Base-by-base conservation (phyloP, 257 asterid genomes). In the Jacaranda copaia region DNA sequence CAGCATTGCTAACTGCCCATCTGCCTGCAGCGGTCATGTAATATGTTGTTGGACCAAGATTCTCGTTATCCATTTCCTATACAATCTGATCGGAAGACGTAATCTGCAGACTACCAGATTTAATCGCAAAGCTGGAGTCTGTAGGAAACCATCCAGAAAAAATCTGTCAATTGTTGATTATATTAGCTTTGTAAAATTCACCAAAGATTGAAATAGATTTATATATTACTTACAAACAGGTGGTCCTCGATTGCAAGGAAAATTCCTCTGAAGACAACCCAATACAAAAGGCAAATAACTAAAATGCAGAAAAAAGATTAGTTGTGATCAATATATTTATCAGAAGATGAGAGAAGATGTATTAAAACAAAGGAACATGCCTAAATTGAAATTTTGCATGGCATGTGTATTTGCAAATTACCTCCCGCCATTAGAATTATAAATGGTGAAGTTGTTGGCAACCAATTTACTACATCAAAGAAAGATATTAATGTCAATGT, bases 1-100 rank as follows among this genome's bases (percentile, higher is more conserved):
- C 98, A 57, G 68, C 89, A 80, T 93, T 93, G 84, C 97, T 93
- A 49, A 93, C 92, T 61, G 90, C 96, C 97, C 97, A 91, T 83
- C 92, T 85, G 13, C 73, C 56, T 3, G 88, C 65, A 62, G 75
- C 35, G 25, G 85, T 74, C 79, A 76, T 73, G 18, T 65, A 80
- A 75, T 85, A 85, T 40, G 90, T 88, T 68, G 98, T 92, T 11
- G 98, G 96, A 77, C 98, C 97, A 46, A 86, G 89, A 70, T 87
- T 46, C 76, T 75, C 87, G 73, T 72, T 72, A 6, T 93, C 97
- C 42, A 6, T 70, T 80, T 91, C 98, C 57, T 81, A 93, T 15
- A 13, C 15, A 48, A 65, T 78, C 76, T 56, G 80, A 62, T 86
- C 77, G 46, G 80, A 74, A 9, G 95, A 76, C 25, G 63, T 82